These are phyloP conservation scores for Quercus berberidifolia DNA, from an alignment of 306 rosid genomes.

Conservation along the genomic window DNA sequence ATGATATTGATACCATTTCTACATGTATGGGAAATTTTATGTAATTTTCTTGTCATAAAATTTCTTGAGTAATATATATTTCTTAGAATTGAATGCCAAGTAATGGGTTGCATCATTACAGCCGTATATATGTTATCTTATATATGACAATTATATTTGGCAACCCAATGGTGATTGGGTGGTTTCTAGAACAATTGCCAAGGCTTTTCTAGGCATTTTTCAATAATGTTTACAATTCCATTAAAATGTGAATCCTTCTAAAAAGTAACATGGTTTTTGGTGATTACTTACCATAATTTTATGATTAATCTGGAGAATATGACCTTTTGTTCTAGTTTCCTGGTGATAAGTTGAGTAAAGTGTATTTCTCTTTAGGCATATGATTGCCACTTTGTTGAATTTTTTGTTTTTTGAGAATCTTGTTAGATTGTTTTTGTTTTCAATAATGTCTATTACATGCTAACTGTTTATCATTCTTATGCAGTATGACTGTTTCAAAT, in stretches of 20 bases:
- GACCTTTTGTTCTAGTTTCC: neutral
- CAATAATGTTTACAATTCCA: neutral
- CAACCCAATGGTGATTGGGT: too few relatives aligned
- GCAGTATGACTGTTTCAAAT: too few relatives aligned
- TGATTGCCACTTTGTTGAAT: neutral
- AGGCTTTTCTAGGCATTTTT: neutral
- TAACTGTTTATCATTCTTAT: too few relatives aligned
- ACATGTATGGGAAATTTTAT: neutral
- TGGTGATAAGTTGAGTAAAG: neutral
- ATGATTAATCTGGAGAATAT: neutral
- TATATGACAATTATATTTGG: neutral
- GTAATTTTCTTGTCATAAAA: neutral
- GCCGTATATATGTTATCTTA: neutral
- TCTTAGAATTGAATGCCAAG: neutral
- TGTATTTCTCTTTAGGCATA: neutral
- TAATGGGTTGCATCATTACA: neutral
- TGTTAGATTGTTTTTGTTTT: too few relatives aligned
- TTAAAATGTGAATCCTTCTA: neutral
- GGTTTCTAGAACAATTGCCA: too few relatives aligned
- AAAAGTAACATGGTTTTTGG: neutral
- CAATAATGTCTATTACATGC: too few relatives aligned
- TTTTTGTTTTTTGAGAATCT: too few relatives aligned
- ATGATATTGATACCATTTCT: neutral
- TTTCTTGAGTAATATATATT: neutral
- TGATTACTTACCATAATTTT: neutral